Evolutionary conservation across 768 basidiomycete species (phyloP).

Genomic region (Podaxis pistillaris): DNA sequence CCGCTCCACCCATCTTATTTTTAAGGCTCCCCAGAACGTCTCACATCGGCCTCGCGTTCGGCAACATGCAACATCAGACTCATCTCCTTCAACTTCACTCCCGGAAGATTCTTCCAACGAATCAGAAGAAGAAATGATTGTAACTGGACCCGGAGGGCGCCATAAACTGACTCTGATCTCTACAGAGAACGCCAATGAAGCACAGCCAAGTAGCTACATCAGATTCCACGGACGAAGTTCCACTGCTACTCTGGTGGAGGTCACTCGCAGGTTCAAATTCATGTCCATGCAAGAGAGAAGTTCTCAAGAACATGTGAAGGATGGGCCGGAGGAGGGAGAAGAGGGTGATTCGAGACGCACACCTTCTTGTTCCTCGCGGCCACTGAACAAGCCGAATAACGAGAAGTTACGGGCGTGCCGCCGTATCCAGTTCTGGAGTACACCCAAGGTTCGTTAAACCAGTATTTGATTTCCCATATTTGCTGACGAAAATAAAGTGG

Average conservation of each 20-base stretch:
- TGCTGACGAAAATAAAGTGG: conserved; percentile 42
- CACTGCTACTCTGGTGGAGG: conserved; percentile 51
- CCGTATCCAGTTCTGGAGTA: conserved; percentile 55
- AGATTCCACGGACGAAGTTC: conserved; percentile 68
- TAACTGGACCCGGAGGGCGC: conserved; percentile 30
- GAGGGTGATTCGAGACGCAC: background rate
- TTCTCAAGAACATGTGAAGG: background rate
- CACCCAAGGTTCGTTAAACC: conserved; percentile 44
- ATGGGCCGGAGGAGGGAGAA: conserved; percentile 17
- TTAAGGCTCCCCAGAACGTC: conserved; percentile 19
- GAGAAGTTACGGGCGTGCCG: conserved; percentile 24
- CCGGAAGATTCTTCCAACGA: conserved; percentile 24
- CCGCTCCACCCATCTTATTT: conserved; percentile 31
- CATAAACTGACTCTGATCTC: conserved; percentile 36
- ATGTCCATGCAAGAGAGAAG: conserved; percentile 41
- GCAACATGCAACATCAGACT: conserved; percentile 11
- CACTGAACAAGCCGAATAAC: conserved; percentile 21
- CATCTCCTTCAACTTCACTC: conserved; percentile 16
- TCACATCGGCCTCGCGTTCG: background rate
- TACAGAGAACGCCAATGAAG: conserved; percentile 26
- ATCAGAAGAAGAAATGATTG: conserved; percentile 31
- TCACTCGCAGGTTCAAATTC: conserved; percentile 51
- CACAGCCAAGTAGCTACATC: conserved; percentile 36
- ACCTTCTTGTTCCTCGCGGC: background rate
- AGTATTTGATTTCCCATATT: conserved; percentile 1